A percentile compares a stretch with the other conserved stretches of the same genome.
Conservation (phyloP, 2,329 filamentous ascomycete genomes). For the Penicillium aurantiogriseum region DNA sequence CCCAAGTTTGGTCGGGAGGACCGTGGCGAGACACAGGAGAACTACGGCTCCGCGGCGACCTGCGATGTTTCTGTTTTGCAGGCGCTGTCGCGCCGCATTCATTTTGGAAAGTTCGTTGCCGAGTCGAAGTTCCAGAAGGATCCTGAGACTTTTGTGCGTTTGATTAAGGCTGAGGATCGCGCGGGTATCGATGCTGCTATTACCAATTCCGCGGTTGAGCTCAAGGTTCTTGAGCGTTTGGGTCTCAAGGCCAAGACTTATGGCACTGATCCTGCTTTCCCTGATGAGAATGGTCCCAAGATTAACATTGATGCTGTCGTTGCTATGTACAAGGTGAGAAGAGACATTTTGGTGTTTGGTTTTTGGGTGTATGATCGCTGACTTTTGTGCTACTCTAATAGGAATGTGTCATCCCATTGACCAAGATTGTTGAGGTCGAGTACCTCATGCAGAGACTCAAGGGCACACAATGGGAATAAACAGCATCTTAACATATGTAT, state of each 20-base stretch:
- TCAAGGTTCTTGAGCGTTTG: slow-evolving; percentile 84
- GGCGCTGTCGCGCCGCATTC: slow-evolving; percentile 83
- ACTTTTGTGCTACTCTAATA: slow-evolving; percentile 13
- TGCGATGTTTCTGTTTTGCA: slow-evolving; percentile 89
- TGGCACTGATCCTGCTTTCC: slow-evolving; percentile 77
- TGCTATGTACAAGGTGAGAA: slow-evolving; percentile 68
- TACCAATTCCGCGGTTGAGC: slow-evolving; percentile 83
- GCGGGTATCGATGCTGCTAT: slow-evolving; percentile 84
- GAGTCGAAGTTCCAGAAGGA: slow-evolving; percentile 92
- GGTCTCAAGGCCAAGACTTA: slow-evolving; percentile 89
- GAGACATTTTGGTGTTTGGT: neutral
- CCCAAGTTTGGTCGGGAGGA: slow-evolving; percentile 71
- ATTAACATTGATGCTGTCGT: slow-evolving; percentile 92
- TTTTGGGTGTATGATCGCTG: neutral
- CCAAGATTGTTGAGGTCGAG: slow-evolving; percentile 97
- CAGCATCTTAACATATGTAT: slow-evolving; percentile 15
- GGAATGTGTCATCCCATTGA: slow-evolving; percentile 88
- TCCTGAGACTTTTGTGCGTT: slow-evolving; percentile 70
- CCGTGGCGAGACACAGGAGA: slow-evolving; percentile 81
- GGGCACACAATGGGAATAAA: slow-evolving; percentile 50
- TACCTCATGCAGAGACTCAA: slow-evolving; percentile 91
- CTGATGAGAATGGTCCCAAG: slow-evolving; percentile 57
- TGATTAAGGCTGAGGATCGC: slow-evolving; percentile 80
- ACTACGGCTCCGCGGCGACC: slow-evolving; percentile 90
- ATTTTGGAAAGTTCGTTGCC: slow-evolving; percentile 98